Percentiles rank a stretch among this genome's conserved stretches.
phyloP scores from a whole-genome alignment of 192 early-diverging fungal species.

The Linnemannia schmuckeri region DNA sequence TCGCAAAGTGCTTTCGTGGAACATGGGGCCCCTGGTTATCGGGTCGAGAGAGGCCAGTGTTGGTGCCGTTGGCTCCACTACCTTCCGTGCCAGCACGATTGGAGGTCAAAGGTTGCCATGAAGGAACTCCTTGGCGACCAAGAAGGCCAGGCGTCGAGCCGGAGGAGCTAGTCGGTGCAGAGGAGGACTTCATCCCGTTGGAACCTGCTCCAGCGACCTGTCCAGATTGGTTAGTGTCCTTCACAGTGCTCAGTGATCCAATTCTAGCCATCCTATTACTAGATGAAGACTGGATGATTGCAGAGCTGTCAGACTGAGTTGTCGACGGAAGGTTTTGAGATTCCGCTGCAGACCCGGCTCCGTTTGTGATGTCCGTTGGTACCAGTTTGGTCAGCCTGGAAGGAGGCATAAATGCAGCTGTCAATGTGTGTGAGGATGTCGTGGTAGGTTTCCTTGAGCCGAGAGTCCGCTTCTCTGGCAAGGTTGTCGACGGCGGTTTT shows the following conservation, averaged over 20 bases:
- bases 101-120: constrained; percentile 13
- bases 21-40: neutral
- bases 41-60: constrained; percentile 12
- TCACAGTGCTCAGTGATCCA: neutral
- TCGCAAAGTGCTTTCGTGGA: constrained; percentile 13
- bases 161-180: neutral
- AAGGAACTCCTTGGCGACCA: constrained; percentile 18
- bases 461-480: constrained; percentile 38
- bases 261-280: neutral
- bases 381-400: constrained; percentile 23
- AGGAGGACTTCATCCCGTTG: neutral
- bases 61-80: neutral
- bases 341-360: neutral
- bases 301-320: neutral
- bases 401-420: constrained; percentile 16
- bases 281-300: neutral
- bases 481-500: neutral
- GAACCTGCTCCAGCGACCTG: neutral
- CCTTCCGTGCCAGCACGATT: neutral
- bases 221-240: neutral
- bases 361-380: neutral
- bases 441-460: constrained; percentile 5
- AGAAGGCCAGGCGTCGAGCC: neutral
- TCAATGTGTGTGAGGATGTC: neutral
- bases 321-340: neutral